Percentiles rank a stretch among this genome's conserved stretches.
Evolutionary conservation across 306 rosid species (phyloP).

Genomic region (Prunus mume): DNA sequence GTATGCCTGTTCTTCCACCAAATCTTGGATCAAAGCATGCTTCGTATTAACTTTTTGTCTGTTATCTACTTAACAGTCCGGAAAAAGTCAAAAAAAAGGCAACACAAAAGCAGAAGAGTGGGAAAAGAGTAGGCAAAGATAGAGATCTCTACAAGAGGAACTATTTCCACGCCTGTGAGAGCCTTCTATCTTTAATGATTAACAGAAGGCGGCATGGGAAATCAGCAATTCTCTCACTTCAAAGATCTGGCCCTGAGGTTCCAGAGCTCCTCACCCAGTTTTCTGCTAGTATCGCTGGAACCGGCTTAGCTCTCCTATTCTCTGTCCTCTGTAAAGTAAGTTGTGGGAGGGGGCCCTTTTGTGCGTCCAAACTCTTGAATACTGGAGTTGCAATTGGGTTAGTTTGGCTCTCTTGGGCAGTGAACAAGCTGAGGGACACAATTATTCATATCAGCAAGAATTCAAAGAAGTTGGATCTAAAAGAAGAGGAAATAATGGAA

Average conservation of each 20-base stretch:
- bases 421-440: slow-evolving; percentile 59
- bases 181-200: slow-evolving; percentile 63
- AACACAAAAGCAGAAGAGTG: slow-evolving; percentile 44
- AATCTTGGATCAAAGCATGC: slow-evolving; percentile 9
- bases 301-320: slow-evolving; percentile 74
- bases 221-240: slow-evolving; percentile 48
- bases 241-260: slow-evolving; percentile 76
- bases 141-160: slow-evolving; percentile 72
- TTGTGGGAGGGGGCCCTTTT: slow-evolving; percentile 53
- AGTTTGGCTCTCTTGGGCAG: slow-evolving; percentile 81
- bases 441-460: slow-evolving; percentile 49
- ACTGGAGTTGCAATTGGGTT: slow-evolving; percentile 69
- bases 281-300: slow-evolving; percentile 80
- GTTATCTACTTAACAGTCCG: slow-evolving; percentile 53
- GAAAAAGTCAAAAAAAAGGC: slow-evolving; percentile 60
- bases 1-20: not conserved
- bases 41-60: slow-evolving; percentile 8
- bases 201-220: slow-evolving; percentile 44
- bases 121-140: slow-evolving; percentile 49
- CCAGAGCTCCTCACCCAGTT: slow-evolving; percentile 67
- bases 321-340: slow-evolving; percentile 54
- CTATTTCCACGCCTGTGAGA: slow-evolving; percentile 74
- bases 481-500: slow-evolving; percentile 57
- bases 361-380: slow-evolving; percentile 51
- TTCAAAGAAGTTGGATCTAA: slow-evolving; percentile 45